Percentiles rank a stretch among this genome's conserved stretches.
These are phyloP conservation scores for Abrus precatorius DNA, from an alignment of 306 rosid species.

Conservation along the genomic window DNA sequence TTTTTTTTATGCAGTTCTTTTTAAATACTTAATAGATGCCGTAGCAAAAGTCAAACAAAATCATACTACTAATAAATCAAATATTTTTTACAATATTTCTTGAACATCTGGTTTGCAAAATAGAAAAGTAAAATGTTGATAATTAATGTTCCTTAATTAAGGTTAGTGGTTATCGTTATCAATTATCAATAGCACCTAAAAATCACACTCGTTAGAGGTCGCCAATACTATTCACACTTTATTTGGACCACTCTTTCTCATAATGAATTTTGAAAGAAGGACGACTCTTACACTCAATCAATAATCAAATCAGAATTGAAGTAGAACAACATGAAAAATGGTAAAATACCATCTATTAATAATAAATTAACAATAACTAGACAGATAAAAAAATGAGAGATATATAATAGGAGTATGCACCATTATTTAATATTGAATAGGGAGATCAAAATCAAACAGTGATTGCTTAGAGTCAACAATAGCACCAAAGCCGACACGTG, in stretches of 20 bases:
- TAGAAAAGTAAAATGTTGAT: not conserved
- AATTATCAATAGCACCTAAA: slow-evolving; percentile 37
- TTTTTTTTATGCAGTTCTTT: not conserved
- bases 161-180: not conserved
- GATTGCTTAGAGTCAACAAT: not conserved
- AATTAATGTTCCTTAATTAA: slow-evolving; percentile 4
- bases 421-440: not conserved
- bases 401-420: not conserved
- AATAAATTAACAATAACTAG: not conserved
- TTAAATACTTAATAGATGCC: not conserved
- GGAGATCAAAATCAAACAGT: not conserved
- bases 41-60: not conserved
- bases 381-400: not conserved
- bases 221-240: not conserved
- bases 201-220: slow-evolving; percentile 16
- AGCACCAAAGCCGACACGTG: slow-evolving; percentile 34
- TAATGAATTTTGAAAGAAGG: not conserved
- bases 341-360: not conserved
- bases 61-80: not conserved
- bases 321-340: not conserved
- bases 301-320: not conserved
- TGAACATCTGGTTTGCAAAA: not conserved
- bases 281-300: not conserved
- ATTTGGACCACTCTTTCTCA: slow-evolving; percentile 16
- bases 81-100: not conserved